Percentiles rank a stretch among this genome's conserved stretches.
Conservation (phyloP, 805 yeast species). For the Candida maesae region DNA sequence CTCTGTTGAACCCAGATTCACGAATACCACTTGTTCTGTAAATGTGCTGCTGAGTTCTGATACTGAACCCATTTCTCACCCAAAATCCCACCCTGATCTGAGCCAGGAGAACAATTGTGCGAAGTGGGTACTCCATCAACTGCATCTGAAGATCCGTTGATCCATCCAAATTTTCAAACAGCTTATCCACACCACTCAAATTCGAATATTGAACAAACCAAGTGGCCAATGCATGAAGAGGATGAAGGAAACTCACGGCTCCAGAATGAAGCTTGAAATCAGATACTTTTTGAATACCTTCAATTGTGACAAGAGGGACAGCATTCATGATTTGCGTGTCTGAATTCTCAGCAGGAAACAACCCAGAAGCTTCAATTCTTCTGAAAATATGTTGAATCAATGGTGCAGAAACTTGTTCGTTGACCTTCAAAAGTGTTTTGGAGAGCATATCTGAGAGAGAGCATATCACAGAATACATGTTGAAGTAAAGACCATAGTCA, state of each 20-base stretch:
- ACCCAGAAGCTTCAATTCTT: conserved; percentile 8
- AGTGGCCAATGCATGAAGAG: conserved; percentile 68
- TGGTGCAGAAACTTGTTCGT: not conserved
- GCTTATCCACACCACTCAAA: conserved; percentile 14
- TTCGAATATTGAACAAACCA: conserved; percentile 59
- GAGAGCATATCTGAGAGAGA: conserved; percentile 56
- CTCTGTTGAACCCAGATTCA: conserved; percentile 79
- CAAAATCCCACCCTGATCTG: conserved; percentile 88
- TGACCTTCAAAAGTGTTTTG: conserved; percentile 33
- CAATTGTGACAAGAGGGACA: conserved; percentile 20
- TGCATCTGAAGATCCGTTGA: conserved; percentile 5
- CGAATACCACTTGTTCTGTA: conserved; percentile 76
- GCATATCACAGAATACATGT: conserved; percentile 54
- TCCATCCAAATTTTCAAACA: conserved; percentile 9
- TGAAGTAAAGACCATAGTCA: conserved; percentile 43
- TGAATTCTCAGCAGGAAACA: not conserved
- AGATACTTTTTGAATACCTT: conserved; percentile 29
- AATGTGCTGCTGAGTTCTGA: conserved; percentile 72
- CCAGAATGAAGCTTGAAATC: conserved; percentile 42
- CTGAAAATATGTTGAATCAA: conserved; percentile 11
- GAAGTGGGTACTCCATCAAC: conserved; percentile 65
- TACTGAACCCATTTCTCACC: conserved; percentile 90
- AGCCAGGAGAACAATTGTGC: conserved; percentile 71
- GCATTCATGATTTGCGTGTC: conserved; percentile 11
- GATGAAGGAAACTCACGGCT: conserved; percentile 71